Evolutionary conservation across 2,329 filamentous ascomycete species (phyloP), one percentile per base, ranked within the genome.

Genomic region (Nothophoma quercina): DNA sequence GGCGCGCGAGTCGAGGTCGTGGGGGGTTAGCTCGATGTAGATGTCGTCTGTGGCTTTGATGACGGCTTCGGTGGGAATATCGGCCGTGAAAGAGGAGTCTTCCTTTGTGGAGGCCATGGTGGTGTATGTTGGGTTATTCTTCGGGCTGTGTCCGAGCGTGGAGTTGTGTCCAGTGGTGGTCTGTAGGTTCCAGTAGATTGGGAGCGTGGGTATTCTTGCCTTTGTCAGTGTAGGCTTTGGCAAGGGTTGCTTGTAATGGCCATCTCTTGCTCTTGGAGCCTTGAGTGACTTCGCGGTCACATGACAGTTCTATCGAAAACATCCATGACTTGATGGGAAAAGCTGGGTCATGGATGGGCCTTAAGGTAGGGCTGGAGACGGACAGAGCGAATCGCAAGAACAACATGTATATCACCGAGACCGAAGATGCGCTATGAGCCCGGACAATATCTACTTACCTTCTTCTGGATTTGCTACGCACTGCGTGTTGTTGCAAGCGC

Each of bases 1-100:
- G 5, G 78, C 65, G 16, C 81, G 77, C 16, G 82, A 75, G 66
- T 87, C 79, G 52, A 95, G 83, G 33, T 78, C 72, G 28, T 83
- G 75, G 55, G 85, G 77, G 3, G 89, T 92, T 7, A 96, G 80
- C 42, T 84, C 85, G 32, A 92, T 88, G 71, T 87, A 85, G 70
- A 88, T 86, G 38, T 54, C 66, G n/a, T 58, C 42, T 3, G 67
- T 71, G 22, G 62, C 65, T 41, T 64, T 64, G 45, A 60, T 58
- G 23, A 69, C 56, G 12, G 70, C 67, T 2, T 62, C 56, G 13
- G 60, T 51, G 35, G 70, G 69, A 44, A 72, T 67, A 51, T 59
- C 47, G 4, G 69, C 51, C 22, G 55, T 62, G 59, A 70, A 71
- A 48, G 53, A 51, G 16, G 60, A 54, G 9, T 59, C 25, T 45